Percentiles rank a stretch among this genome's conserved stretches.
These are phyloP conservation scores for Gossypium davidsonii DNA, from an alignment of 441 rosid species.

Conservation along the genomic window DNA sequence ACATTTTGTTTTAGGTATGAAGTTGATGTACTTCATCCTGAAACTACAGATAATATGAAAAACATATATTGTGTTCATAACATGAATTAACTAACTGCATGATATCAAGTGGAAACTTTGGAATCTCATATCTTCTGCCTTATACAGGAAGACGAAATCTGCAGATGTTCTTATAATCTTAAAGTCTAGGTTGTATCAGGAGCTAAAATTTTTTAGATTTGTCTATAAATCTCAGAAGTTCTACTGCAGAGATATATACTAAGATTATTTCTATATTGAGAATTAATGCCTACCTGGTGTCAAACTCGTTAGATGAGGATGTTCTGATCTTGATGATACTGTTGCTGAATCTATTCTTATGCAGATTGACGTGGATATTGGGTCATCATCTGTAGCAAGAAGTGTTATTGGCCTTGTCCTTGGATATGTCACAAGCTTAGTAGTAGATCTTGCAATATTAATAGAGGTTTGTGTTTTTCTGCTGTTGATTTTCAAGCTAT, in stretches of 20 bases:
- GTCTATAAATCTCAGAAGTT: background rate
- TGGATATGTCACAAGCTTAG: conserved; percentile 89
- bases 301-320: background rate
- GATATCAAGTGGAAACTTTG: background rate
- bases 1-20: background rate
- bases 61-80: background rate
- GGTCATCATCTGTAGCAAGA: conserved; percentile 96
- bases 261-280: background rate
- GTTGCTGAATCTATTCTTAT: conserved; percentile 6
- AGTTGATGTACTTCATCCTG: background rate
- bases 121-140: background rate
- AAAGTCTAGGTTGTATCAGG: background rate
- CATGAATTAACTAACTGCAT: background rate
- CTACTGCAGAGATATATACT: background rate
- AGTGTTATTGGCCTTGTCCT: conserved; percentile 90
- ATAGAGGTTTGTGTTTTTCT: conserved; percentile 60
- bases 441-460: conserved; percentile 92
- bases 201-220: background rate
- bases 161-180: background rate
- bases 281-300: background rate
- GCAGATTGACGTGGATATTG: conserved; percentile 98
- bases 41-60: background rate
- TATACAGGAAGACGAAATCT: background rate
- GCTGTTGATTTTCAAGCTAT: background rate
- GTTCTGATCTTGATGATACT: background rate